Conservation (phyloP, 257 asterid species). For the Henckelia pumila region DNA sequence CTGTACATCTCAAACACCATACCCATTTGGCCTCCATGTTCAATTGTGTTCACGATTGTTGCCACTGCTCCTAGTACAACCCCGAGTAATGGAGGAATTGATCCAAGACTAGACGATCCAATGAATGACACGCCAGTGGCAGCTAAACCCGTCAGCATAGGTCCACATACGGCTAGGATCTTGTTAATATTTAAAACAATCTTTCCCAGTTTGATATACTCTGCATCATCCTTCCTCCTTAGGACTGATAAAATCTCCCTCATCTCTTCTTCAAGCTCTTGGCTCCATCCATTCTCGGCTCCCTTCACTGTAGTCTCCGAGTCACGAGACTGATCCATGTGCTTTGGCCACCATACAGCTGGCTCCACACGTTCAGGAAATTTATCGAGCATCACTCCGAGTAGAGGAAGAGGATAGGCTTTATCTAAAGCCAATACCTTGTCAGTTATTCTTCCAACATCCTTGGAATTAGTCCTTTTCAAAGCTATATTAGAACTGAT, state of each 20-base stretch:
- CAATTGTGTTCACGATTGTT: conserved; percentile 51
- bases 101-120: conserved; percentile 32
- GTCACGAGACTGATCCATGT: conserved; percentile 3
- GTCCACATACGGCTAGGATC: conserved; percentile 42
- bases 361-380: conserved; percentile 48
- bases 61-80: conserved; percentile 67
- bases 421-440: conserved; percentile 61
- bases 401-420: conserved; percentile 63
- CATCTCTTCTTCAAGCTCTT: conserved; percentile 49
- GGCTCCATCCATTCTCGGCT: conserved; percentile 43
- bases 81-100: conserved; percentile 42
- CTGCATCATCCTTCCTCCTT: conserved; percentile 38
- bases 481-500: conserved; percentile 39
- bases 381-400: conserved; percentile 48
- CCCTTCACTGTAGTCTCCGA: conserved; percentile 44
- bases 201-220: neutral
- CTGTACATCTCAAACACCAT: conserved; percentile 89
- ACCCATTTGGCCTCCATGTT: conserved; percentile 82
- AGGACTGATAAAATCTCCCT: conserved; percentile 49
- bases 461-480: conserved; percentile 33
- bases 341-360: conserved; percentile 59
- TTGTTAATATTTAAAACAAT: conserved; percentile 43
- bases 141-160: conserved; percentile 59
- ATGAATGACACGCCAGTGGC: conserved; percentile 46
- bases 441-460: conserved; percentile 51